phyloP scores from a whole-genome alignment of 805 yeast species.

The Torulaspora microellipsoides region DNA sequence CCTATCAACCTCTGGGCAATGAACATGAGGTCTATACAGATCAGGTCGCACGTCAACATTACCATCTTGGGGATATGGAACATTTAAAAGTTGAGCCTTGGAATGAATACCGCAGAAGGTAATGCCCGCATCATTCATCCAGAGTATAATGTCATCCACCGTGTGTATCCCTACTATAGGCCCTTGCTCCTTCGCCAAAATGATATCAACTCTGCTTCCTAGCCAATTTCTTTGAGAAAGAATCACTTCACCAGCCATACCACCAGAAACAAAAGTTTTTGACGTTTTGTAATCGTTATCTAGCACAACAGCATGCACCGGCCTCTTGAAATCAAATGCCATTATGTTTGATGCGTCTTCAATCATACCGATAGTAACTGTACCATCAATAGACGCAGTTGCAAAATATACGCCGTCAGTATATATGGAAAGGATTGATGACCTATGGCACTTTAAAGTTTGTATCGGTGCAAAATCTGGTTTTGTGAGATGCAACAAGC shows the following conservation, averaged over 20 bases:
- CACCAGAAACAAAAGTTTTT: conserved; percentile 77
- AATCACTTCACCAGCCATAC: conserved; percentile 79
- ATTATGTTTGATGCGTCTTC: conserved; percentile 56
- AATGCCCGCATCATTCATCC: conserved; percentile 84
- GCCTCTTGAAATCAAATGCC: conserved; percentile 80
- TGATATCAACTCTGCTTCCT: conserved; percentile 69
- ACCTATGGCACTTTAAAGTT: conserved; percentile 77
- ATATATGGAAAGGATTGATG: conserved; percentile 71
- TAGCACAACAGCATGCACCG: conserved; percentile 80
- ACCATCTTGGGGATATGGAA: conserved; percentile 52
- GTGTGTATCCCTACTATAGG: conserved; percentile 66
- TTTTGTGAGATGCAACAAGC: conserved; percentile 63
- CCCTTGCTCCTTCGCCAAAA: conserved; percentile 56
- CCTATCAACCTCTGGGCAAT: conserved; percentile 58
- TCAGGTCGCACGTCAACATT: conserved; percentile 54
- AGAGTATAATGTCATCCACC: conserved; percentile 61
- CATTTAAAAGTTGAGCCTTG: conserved; percentile 44
- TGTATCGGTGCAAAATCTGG: conserved; percentile 59
- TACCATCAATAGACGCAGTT: conserved; percentile 91
- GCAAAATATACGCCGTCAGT: conserved; percentile 73
- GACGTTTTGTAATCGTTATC: conserved; percentile 62
- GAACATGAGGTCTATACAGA: conserved; percentile 76
- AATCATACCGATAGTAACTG: conserved; percentile 75
- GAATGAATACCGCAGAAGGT: conserved; percentile 56
- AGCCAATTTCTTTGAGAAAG: conserved; percentile 81